Percentiles rank a stretch among this genome's conserved stretches.
phyloP scores from a whole-genome alignment of 345 rosid genomes.

The Melaleuca quinquenervia region DNA sequence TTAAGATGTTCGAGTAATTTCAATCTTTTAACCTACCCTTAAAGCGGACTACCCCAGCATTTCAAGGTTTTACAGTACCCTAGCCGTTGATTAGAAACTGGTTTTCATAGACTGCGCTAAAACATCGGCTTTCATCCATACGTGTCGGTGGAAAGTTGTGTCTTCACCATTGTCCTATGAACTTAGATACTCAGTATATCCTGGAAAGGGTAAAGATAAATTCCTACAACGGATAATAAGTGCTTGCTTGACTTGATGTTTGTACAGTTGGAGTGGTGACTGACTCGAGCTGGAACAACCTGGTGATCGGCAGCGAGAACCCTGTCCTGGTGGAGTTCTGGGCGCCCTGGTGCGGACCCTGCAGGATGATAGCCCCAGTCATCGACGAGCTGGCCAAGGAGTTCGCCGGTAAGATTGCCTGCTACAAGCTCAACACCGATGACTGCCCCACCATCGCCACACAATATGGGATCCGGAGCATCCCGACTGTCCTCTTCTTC shows the following conservation, averaged over 20 bases:
- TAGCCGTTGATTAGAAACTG: background rate
- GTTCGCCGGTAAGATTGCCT: constrained; percentile 46
- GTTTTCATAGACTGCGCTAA: background rate
- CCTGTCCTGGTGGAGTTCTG: constrained; percentile 73
- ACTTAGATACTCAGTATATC: background rate
- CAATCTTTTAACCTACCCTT: background rate
- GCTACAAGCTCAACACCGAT: constrained; percentile 63
- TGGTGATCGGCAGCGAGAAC: constrained; percentile 20
- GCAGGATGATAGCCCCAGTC: constrained; percentile 59
- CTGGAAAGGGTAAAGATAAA: background rate
- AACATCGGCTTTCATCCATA: background rate
- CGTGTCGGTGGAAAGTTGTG: background rate
- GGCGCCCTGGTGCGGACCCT: constrained; percentile 88
- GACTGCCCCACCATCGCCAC: constrained; percentile 55
- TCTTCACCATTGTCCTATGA: background rate
- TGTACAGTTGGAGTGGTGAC: constrained; percentile 44
- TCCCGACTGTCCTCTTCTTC: constrained; percentile 63
- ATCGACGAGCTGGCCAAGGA: constrained; percentile 57
- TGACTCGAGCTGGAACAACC: constrained; percentile 40
- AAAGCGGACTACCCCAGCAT: background rate
- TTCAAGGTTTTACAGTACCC: background rate
- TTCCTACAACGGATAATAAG: background rate
- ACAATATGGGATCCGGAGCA: constrained; percentile 56
- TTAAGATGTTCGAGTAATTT: background rate
- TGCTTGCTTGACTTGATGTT: background rate